Base-by-base conservation (phyloP, 2,329 filamentous ascomycete genomes). In the Teratosphaeriaceae sp. region DNA sequence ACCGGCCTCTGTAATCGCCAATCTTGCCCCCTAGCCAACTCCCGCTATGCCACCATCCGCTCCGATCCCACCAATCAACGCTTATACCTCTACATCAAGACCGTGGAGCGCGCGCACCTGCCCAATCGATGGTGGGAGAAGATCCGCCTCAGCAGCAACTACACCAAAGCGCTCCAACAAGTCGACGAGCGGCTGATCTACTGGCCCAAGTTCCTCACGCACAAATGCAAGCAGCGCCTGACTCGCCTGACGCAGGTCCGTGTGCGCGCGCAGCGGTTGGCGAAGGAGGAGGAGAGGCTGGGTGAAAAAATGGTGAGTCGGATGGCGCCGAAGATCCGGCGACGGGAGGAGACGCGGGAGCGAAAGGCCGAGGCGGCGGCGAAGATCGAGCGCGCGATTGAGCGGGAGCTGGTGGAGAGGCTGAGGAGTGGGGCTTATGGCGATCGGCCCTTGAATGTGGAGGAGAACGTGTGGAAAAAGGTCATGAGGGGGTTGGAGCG, bases 71-170 rank as follows among this genome's bases (percentile, higher is more conserved):
- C 82, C 48, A 89, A 86, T 41, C 85, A 86, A 50, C 80, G 80
- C 7, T 76, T 97, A 50, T 97, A 96, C 70, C 82, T 97, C 44
- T 97, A 94, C 75, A 94, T 95, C 76, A 97, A 96, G 73, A 92
- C 88, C 3, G 79, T 89, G 54, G 88, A 95, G 72, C 85, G 92
- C 49, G 76, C 84, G 11, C 90, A 89, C 65, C 78, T 90, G 67
- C 92, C 90, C 1, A 83, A 80, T 46, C 94, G 94, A 67, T 81
- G 90, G 71, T 98, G 92, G 92, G 88, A 97, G 70, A 82, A 84
- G 55, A 88, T 96, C 63, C 86, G 88, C 61, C 74, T 98, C 24
- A 88, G 87, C 21, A 79, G 81, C 57, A 96, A 97, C 72, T 97
- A 97, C 67, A 79, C 82, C 50, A 85, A 89, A 62, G 92, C 92